Percentiles rank a stretch among this genome's conserved stretches.
These are phyloP conservation scores for Pichia heedii DNA, from an alignment of 805 yeast species.

Conservation along the genomic window DNA sequence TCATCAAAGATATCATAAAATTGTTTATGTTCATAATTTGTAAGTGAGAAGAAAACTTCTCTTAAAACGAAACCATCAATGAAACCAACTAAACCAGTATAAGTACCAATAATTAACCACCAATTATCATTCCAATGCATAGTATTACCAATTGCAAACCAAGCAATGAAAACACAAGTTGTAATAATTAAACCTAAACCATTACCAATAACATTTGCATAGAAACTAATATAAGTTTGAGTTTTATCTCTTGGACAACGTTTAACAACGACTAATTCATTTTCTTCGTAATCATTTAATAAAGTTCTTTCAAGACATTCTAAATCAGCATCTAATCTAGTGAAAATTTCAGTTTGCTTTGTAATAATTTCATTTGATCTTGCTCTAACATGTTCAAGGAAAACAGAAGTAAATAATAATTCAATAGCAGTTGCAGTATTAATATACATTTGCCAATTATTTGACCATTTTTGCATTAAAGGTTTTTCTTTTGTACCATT, in stretches of 20 bases:
- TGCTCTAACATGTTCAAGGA: conserved; percentile 32
- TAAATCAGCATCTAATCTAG: conserved; percentile 23
- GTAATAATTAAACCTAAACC: conserved; percentile 32
- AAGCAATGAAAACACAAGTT: conserved; percentile 25
- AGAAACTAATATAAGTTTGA: conserved; percentile 18
- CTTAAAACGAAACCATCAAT: conserved; percentile 35
- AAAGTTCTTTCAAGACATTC: conserved; percentile 14
- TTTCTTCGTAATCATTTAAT: conserved; percentile 10
- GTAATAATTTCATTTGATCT: conserved; percentile 28
- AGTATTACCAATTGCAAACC: conserved; percentile 31
- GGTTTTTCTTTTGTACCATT: conserved; percentile 6
- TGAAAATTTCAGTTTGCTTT: conserved; percentile 13
- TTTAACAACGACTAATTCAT: conserved; percentile 25
- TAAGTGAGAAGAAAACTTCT: conserved; percentile 27
- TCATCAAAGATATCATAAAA: conserved; percentile 24
- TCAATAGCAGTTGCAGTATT: conserved; percentile 34
- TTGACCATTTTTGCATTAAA: conserved; percentile 21
- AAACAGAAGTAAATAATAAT: conserved; percentile 27
- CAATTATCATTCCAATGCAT: conserved; percentile 32
- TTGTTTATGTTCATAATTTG: conserved; percentile 15
- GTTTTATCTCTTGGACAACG: conserved; percentile 11
- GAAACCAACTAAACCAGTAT: conserved; percentile 36
- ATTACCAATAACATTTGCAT: conserved; percentile 36
- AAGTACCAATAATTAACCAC: conserved; percentile 41
- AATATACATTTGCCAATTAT: conserved; percentile 34